These are phyloP conservation scores for Leishmania martiniquensis DNA, from an alignment of 208 protist genomes.

Conservation along the genomic window DNA sequence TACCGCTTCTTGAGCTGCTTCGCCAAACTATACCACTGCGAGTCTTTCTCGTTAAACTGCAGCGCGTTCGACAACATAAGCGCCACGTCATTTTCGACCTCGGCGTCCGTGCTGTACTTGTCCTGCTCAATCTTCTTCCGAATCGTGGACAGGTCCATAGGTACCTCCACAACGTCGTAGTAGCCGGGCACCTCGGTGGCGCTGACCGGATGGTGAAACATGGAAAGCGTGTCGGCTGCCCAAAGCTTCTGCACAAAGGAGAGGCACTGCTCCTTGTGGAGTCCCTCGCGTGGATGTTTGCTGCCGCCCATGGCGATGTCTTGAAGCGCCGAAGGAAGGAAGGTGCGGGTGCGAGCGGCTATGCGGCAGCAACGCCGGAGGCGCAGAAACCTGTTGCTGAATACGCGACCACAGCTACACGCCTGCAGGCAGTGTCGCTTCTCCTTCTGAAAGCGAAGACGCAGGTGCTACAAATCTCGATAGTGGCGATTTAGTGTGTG, in stretches of 20 bases:
- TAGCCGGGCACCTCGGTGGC: constrained; percentile 79
- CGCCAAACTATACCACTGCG: constrained; percentile 65
- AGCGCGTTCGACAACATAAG: constrained; percentile 90
- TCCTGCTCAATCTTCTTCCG: constrained; percentile 58
- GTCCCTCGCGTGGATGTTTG: constrained; percentile 41
- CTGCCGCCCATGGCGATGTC: constrained; percentile 11
- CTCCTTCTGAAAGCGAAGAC: neutral
- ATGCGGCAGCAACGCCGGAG: neutral
- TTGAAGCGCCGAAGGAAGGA: neutral
- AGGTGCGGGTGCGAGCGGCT: neutral
- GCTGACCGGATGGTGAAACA: constrained; percentile 91
- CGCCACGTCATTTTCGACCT: constrained; percentile 81
- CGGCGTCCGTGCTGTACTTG: constrained; percentile 64
- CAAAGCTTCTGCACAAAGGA: constrained; percentile 72
- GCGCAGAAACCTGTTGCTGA: neutral
- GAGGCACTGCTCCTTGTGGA: constrained; percentile 66
- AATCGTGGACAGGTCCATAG: constrained; percentile 88
- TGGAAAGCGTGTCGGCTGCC: constrained; percentile 75
- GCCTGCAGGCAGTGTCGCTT: neutral
- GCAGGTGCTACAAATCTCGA: neutral
- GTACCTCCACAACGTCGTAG: constrained; percentile 57
- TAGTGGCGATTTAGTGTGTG: too few species aligned
- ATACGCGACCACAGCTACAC: neutral
- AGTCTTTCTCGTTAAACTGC: constrained; percentile 82
- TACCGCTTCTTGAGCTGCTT: constrained; percentile 64